These are phyloP conservation scores for Sporobolomyces roseus DNA, from an alignment of 768 basidiomycete genomes.

Conservation along the genomic window DNA sequence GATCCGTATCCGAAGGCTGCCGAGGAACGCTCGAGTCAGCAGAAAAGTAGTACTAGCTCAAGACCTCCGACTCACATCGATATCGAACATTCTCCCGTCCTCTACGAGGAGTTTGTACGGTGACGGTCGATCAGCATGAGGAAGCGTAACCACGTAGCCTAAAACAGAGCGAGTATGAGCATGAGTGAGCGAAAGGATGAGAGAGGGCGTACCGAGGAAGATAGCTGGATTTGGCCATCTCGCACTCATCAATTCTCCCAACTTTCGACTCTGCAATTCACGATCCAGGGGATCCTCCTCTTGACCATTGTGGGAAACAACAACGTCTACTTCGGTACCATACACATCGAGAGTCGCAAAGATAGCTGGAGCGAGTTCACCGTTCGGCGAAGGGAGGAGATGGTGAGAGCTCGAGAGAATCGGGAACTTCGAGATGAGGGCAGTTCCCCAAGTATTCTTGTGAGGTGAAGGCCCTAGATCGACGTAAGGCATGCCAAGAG, in stretches of 20 bases:
- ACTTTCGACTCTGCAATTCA: slow-evolving; percentile 73
- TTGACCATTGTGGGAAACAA: slow-evolving; percentile 91
- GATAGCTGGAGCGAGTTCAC: slow-evolving; percentile 40
- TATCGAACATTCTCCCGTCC: slow-evolving; percentile 76
- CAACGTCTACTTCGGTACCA: slow-evolving; percentile 70
- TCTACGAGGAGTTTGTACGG: slow-evolving; percentile 71
- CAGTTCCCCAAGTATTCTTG: slow-evolving; percentile 47
- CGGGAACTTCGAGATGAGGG: slow-evolving; percentile 60
- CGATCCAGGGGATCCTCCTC: slow-evolving; percentile 87
- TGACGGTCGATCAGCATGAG: slow-evolving; percentile 61
- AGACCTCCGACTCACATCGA: slow-evolving; percentile 53
- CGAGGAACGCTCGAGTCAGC: neutral
- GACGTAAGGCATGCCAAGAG: slow-evolving; percentile 73
- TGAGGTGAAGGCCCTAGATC: slow-evolving; percentile 86
- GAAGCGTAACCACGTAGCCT: slow-evolving; percentile 67
- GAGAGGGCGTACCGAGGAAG: slow-evolving; percentile 59
- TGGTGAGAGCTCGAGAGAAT: slow-evolving; percentile 82
- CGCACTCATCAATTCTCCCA: slow-evolving; percentile 72
- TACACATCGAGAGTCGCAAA: slow-evolving; percentile 48
- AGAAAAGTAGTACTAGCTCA: no score
- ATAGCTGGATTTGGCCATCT: slow-evolving; percentile 49
- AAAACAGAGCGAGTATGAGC: neutral
- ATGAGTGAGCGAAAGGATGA: neutral
- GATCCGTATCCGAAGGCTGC: slow-evolving; percentile 41
- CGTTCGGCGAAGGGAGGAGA: slow-evolving; percentile 71